Evolutionary conservation across 2,329 filamentous ascomycete species (phyloP), one percentile per base, ranked within the genome.

Genomic region (Colletotrichum sojae): DNA sequence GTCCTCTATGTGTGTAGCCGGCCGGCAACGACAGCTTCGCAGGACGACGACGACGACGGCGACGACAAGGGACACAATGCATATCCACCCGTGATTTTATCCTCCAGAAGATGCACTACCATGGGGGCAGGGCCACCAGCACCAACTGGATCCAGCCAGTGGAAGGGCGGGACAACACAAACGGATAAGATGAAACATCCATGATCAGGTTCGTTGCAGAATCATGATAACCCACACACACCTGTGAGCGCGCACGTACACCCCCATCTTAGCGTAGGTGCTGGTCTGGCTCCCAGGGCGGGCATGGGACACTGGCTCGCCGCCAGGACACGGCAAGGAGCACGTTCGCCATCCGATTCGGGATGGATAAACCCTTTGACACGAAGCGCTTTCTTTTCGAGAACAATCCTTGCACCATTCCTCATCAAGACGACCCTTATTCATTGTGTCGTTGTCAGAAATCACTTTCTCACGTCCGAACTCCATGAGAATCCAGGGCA

Each of bases 171-270:
- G 10, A 65, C 62, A 69, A 52, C 52, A 43, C 53, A 71, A 70
- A 71, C 69, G 67, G 27, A 59, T 51, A 49, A 53, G 67, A 71
- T 66, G 69, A 71, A 71, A 70, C 69, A 67, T 53, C 31, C 46
- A 62, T 49, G 31, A 61, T 71, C 52, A 63, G 60, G 69, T 69
- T 71, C 69, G 69, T 69, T 71, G 66, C 69, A 71, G 69, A 69
- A 71, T 57, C 66, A 70, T 62, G 55, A 70, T 54, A 69, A 55
- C 48, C 56, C 66, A 62, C 59, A 27, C 66, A 69, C 66, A 69
- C 66, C 46, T 67, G 49, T 40, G 18, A 22, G 49, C 16, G 31
- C 58, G 53, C 43, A 43, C 39, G 51, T 51, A 51, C 46, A 46
- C 58, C 18, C 36, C 51, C 36, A 55, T 59, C 22, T 51, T 36